Evolutionary conservation across 2,329 filamentous ascomycete genomes (phyloP), one percentile per base, ranked within the genome.

Genomic region (Fusarium sp.): DNA sequence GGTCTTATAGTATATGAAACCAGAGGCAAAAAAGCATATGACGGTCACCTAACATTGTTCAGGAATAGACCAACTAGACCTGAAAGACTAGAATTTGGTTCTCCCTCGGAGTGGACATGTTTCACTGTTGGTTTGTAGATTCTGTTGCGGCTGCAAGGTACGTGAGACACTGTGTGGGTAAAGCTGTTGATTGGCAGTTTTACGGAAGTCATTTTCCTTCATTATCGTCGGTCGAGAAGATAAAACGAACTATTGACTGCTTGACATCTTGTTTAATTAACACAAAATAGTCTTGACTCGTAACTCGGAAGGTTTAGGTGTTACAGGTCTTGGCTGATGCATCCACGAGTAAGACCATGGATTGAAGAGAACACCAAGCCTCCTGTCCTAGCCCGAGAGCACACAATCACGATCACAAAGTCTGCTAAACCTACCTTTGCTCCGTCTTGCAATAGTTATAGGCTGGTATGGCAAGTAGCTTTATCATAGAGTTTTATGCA

Each of bases 71-170:
- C 19, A 39, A 50, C 22, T 26, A 33, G 43, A 44, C 32, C 39
- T 32, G 43, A 35, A n/a, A 46, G 19, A 32, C 59, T 39, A 24
- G 40, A 46, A 26, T 37, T 69, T 40, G 45, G 48, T 35, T 58
- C 40, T 57, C 56, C 32, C 46, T 68, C 40, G 37, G 52, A 28
- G 56, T 44, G 61, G 62, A 32, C 48, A 52, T 66, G 65, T 66
- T 62, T 66, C 65, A 63, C 33, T 6, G 46, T 63, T 47, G 52
- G 43, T 39, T 37, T 37, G 35, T 17, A 37, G 35, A 7, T 19
- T 35, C 47, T 46, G 48, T 46, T 55, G 56, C 56, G 52, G 49
- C 39, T 67, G 56, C 65, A 62, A 67, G 66, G 66, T 67, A 69
- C 65, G 22, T 67, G 66, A 68, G 56, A 69, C 66, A 67, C 53